Conservation (phyloP, 75 land plant species). For the Selaginella moellendorffii region DNA sequence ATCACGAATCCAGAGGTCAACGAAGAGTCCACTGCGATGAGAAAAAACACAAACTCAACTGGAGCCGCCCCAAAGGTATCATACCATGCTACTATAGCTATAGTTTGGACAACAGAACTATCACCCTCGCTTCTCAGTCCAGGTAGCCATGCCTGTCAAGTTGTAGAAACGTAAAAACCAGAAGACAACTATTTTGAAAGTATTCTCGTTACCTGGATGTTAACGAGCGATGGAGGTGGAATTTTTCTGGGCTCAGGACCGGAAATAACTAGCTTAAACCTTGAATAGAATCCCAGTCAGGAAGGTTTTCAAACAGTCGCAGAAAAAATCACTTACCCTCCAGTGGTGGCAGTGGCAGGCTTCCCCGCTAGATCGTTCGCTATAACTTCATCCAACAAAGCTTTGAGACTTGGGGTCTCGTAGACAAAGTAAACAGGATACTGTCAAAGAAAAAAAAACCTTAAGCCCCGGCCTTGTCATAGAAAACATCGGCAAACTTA, state of each 20-base stretch:
- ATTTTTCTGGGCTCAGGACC: constrained; percentile 68
- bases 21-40: not conserved
- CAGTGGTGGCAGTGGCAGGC: constrained; percentile 85
- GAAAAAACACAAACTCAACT: constrained; percentile 26
- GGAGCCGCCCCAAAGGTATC: constrained; percentile 99
- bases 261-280: constrained; percentile 81
- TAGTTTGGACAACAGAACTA: constrained; percentile 66
- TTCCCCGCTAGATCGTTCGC: constrained; percentile 68
- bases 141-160: constrained; percentile 74
- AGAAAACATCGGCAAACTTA: constrained; percentile 19
- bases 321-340: constrained; percentile 39
- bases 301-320: not conserved
- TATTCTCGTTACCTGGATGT: constrained; percentile 58
- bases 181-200: not conserved
- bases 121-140: constrained; percentile 76
- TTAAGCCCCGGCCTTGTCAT: not conserved
- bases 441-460: constrained; percentile 29
- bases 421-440: constrained; percentile 97
- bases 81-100: constrained; percentile 94
- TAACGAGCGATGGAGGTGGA: constrained; percentile 51
- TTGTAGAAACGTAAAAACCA: not conserved
- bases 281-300: constrained; percentile 15
- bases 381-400: constrained; percentile 49
- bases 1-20: not conserved
- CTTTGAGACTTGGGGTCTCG: constrained; percentile 50